These are phyloP conservation scores for Zygoascus sp. DNA, from an alignment of 1,139 yeast species.

Conservation along the genomic window DNA sequence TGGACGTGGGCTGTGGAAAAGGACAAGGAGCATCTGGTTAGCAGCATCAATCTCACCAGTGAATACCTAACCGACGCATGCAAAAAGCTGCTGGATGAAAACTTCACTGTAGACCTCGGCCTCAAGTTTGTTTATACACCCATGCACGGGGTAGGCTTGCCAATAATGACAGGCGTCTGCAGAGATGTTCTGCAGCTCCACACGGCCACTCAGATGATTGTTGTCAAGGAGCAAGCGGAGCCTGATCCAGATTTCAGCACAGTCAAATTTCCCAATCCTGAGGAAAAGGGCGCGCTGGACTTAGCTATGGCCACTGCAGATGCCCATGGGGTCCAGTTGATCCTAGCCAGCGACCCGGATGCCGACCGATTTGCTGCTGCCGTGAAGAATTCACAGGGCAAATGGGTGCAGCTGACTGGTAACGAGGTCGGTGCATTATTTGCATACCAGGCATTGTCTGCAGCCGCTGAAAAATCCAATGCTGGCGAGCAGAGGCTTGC, in stretches of 20 bases:
- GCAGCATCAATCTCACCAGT: slow-evolving; percentile 18
- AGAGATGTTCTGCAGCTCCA: slow-evolving; percentile 27
- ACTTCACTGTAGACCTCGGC: not conserved
- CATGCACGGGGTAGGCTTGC: slow-evolving; percentile 87
- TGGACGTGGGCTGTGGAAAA: slow-evolving; percentile 39
- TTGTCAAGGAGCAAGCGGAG: slow-evolving; percentile 54
- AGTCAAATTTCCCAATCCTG: slow-evolving; percentile 90
- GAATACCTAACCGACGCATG: slow-evolving; percentile 24
- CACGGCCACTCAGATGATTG: slow-evolving; percentile 36
- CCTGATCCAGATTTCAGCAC: slow-evolving; percentile 89
- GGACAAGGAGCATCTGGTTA: slow-evolving; percentile 12
- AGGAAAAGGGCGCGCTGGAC: slow-evolving; percentile 85
- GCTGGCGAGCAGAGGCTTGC: slow-evolving; percentile 41
- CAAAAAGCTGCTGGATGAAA: slow-evolving; percentile 14
- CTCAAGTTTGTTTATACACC: slow-evolving; percentile 77
- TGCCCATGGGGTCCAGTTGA: slow-evolving; percentile 44
- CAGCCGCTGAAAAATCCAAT: slow-evolving; percentile 30
- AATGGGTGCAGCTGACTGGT: slow-evolving; percentile 82
- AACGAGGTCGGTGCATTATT: slow-evolving; percentile 85
- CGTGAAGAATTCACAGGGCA: slow-evolving; percentile 39
- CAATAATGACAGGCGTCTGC: slow-evolving; percentile 30
- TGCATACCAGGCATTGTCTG: slow-evolving; percentile 57
- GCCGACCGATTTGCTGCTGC: slow-evolving; percentile 88
- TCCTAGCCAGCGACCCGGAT: slow-evolving; percentile 91
- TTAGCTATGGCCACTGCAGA: slow-evolving; percentile 58